phyloP scores from a whole-genome alignment of 2,329 filamentous ascomycete genomes.

The Scorias spongiosa region DNA sequence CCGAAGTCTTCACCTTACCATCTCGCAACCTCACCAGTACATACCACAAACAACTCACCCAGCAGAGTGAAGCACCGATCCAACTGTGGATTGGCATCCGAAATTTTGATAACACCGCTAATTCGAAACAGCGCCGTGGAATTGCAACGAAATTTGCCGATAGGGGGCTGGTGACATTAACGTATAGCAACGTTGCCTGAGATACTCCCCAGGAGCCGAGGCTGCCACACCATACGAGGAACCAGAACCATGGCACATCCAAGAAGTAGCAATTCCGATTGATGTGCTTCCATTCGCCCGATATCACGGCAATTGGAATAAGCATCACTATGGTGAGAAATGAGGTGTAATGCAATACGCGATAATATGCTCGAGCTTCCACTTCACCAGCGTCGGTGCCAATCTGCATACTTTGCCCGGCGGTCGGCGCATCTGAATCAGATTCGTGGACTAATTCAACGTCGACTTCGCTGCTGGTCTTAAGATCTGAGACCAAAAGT shows the following conservation, averaged over 20 bases:
- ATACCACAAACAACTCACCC: slow-evolving; percentile 11
- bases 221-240: slow-evolving; percentile 35
- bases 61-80: slow-evolving; percentile 36
- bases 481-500: slow-evolving; percentile 28
- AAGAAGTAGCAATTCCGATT: slow-evolving; percentile 39
- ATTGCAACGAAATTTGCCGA: slow-evolving; percentile 35
- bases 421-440: neutral
- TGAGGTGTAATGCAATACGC: slow-evolving; percentile 37
- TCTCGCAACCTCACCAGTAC: neutral
- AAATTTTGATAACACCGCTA: slow-evolving; percentile 32
- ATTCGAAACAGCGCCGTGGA: slow-evolving; percentile 33
- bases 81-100: slow-evolving; percentile 36
- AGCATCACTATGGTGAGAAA: slow-evolving; percentile 34
- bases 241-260: slow-evolving; percentile 41
- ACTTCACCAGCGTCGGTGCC: slow-evolving; percentile 21
- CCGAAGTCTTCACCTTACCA: neutral
- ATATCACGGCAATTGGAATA: slow-evolving; percentile 34
- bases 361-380: slow-evolving; percentile 36
- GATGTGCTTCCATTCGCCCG: slow-evolving; percentile 34
- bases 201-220: slow-evolving; percentile 35
- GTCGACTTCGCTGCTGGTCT: slow-evolving; percentile 21
- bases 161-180: slow-evolving; percentile 35
- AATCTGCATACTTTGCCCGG: neutral
- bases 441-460: neutral
- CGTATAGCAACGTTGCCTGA: slow-evolving; percentile 31